Base-by-base conservation (phyloP, 1,139 yeast species). In the Magnusiomyces paraingens region DNA sequence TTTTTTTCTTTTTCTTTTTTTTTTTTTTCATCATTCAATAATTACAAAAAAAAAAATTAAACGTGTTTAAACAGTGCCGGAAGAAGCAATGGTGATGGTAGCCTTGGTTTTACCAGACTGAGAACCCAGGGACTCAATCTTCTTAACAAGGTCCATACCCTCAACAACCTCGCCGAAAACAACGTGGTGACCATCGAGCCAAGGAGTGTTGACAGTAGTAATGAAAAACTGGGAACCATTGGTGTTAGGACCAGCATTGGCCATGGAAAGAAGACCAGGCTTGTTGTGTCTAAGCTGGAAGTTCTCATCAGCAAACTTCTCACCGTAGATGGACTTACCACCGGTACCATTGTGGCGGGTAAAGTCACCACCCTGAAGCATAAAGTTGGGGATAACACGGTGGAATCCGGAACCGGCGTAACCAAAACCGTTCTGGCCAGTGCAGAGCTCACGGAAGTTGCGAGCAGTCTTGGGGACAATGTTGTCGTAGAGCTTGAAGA, bases 281-380 rank as follows among this genome's bases (percentile, higher is more conserved):
- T 79, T 84, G 77, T 79, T 81, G 83, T 91, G 98, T 72, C 71
- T 85, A 81, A 78, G 81, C 74, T 72, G 61, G 73, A 91, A 91
- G 89, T 91, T 90, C 82, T 93, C 98, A 71, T 93, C 98, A 60
- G 94, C 84, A 76, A 93, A 93, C 78, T 84, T 86, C 69, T 81
- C 84, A 71, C 98, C 98, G 82, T 93, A 93, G 83, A 93, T 93
- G 66, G 97, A 89, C 81, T 90, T 90, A 75, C 99, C 99, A 75
- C 98, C 99, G 67, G 95, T 87, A 75, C 99, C 97, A 61, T 71
- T 70, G 68, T 64, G 71, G 69, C 67, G 63, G 65, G 75, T 90
- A 84, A 90, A 88, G 76, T 90, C 98, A 83, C 99, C 99, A 78
- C 98, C 98, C 80, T 93, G 99, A 73, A 91, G 81, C 99, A 93